Evolutionary conservation across 2,329 filamentous ascomycete species (phyloP).

Genomic region (Penicillium thymicola): DNA sequence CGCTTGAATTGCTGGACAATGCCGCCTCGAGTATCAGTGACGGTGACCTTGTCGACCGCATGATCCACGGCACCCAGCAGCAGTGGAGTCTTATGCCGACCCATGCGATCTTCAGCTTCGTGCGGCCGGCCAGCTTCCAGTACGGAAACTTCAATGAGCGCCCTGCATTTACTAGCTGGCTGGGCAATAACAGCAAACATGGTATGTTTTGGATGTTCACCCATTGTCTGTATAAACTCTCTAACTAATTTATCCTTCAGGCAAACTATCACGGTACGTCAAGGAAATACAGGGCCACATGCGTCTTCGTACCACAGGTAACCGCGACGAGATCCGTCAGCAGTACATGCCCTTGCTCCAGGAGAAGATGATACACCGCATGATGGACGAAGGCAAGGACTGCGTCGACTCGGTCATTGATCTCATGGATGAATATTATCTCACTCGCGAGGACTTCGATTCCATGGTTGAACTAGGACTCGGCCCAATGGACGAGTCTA

Average conservation of each 20-base stretch:
- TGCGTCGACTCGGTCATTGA: constrained; percentile 79
- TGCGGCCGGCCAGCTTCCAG: constrained; percentile 82
- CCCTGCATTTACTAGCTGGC: constrained; percentile 82
- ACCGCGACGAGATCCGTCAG: constrained; percentile 89
- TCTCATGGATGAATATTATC: constrained; percentile 94
- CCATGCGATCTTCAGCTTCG: constrained; percentile 92
- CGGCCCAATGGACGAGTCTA: constrained; percentile 73
- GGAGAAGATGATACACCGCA: constrained; percentile 70
- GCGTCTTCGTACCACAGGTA: constrained; percentile 83
- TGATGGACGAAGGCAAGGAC: constrained; percentile 78
- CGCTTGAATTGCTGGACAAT: constrained; percentile 79
- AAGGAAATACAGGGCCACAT: constrained; percentile 98
- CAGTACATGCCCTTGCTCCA: constrained; percentile 89
- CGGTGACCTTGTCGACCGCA: constrained; percentile 89
- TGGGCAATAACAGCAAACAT: constrained; percentile 90
- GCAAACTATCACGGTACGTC: constrained; percentile 70
- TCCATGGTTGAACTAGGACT: constrained; percentile 87
- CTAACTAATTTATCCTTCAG: constrained; percentile 24
- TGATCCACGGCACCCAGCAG: constrained; percentile 98
- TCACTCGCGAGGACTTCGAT: constrained; percentile 94
- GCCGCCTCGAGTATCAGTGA: constrained; percentile 96
- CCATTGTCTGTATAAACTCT: not conserved
- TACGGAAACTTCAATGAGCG: constrained; percentile 70
- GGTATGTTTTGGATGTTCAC: constrained; percentile 49
- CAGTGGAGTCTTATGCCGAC: constrained; percentile 98